phyloP scores from a whole-genome alignment of 495 filamentous ascomycete genomes.

The Bacidia gigantensis region DNA sequence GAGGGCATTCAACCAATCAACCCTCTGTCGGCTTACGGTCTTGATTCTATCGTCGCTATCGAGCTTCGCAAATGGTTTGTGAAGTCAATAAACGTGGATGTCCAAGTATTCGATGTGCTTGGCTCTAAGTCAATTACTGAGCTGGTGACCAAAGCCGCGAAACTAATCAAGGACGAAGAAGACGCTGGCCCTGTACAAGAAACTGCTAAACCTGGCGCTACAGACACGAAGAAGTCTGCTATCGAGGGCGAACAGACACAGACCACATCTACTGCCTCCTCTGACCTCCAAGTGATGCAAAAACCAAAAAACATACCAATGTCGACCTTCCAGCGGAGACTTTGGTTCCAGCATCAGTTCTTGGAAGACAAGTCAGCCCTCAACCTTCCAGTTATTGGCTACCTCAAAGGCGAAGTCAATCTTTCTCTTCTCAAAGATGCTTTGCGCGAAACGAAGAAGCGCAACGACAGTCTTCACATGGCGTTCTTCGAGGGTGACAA shows the following conservation, averaged over 20 bases:
- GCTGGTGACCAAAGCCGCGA: slow-evolving; percentile 13
- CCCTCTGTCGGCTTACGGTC: slow-evolving; percentile 23
- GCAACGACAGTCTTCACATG: slow-evolving; percentile 27
- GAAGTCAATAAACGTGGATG: slow-evolving; percentile 11
- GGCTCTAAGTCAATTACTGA: slow-evolving; percentile 15
- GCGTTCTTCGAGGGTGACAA: slow-evolving; percentile 18
- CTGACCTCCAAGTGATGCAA: slow-evolving; percentile 7
- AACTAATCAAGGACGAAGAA: slow-evolving; percentile 9
- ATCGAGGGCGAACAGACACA: neutral
- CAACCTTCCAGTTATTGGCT: slow-evolving; percentile 22
- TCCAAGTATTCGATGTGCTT: slow-evolving; percentile 18
- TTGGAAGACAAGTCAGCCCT: slow-evolving; percentile 24
- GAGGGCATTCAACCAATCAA: slow-evolving; percentile 19
- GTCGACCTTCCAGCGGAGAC: slow-evolving; percentile 21
- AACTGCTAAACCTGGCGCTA: neutral
- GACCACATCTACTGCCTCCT: neutral
- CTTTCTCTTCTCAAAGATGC: slow-evolving; percentile 17
- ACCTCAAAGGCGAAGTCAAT: slow-evolving; percentile 19
- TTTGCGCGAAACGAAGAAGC: slow-evolving; percentile 12
- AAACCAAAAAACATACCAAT: slow-evolving; percentile 15
- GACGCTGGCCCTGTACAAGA: neutral
- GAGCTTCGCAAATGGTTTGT: slow-evolving; percentile 30
- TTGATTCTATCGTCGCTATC: slow-evolving; percentile 31
- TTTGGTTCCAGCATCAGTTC: slow-evolving; percentile 21
- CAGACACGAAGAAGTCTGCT: slow-evolving; percentile 2